Base-by-base conservation (phyloP, 2,329 filamentous ascomycete genomes). In the Fusarium nygamai region DNA sequence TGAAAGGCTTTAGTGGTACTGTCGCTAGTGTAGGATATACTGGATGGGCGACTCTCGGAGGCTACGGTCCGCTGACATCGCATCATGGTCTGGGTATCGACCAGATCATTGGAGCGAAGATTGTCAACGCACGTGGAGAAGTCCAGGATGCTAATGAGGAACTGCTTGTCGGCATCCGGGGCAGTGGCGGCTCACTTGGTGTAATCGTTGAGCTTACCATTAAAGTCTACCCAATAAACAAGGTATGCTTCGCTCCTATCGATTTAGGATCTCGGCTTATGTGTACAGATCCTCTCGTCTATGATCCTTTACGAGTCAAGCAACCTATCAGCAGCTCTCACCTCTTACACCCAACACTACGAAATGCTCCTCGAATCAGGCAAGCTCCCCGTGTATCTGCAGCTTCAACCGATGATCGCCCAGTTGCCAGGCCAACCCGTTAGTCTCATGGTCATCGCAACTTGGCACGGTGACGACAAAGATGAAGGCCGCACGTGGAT, bases 1-100 rank as follows among this genome's bases (percentile, higher is more conserved):
- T 5, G 0, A 5, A 24, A 20, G 8, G 0, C 0, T 24, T 1
- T 0, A 51, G 48, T 7, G 58, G 38, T 1, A 69, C 50, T 1
- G 16, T 69, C 3, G 43, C 43, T 2, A 44, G 43, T 10, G 64
- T 71, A 6, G 72, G 72, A n/a, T 74, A 72, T 29, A 43, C 56
- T 4, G 71, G 72, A n/a, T 74, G 72, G 71, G 36, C 34, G 1
- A 74, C 64, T 0, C 54, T 69, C 5, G 72, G 72, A 0, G 72
- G 72, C 3, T 74, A 74, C 2, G 71, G 72, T 0, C 38, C 59
- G 0, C 24, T 74, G 24, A 41, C 68, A 1, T 43, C 58, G 0
- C 43, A 61, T 4, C 62, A 66, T 8, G 72, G 72, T 0, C 34
- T 69, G 0, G 72, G 72, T 0, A 58, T 72, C 1, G 72, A 74